Conservation (phyloP, 306 rosid species). For the Canavalia ensiformis region DNA sequence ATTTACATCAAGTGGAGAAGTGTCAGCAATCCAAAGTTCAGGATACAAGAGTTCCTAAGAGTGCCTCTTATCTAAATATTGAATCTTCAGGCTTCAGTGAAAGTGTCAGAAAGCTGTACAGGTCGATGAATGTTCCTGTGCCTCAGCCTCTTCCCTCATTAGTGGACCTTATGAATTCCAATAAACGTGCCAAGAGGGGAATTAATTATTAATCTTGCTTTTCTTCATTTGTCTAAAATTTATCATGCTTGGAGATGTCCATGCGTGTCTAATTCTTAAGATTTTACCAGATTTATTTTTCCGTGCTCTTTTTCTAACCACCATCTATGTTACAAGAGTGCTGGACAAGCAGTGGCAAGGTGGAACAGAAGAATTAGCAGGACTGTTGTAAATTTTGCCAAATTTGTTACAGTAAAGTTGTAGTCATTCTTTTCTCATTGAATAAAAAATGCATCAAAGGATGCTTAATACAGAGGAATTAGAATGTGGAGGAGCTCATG, state of each 20-base stretch:
- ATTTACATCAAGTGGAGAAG: slow-evolving; percentile 35
- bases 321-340: background rate
- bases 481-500: slow-evolving; percentile 26
- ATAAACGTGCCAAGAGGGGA: slow-evolving; percentile 70
- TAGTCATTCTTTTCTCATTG: slow-evolving; percentile 22
- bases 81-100: slow-evolving; percentile 68
- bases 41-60: slow-evolving; percentile 47
- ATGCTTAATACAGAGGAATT: slow-evolving; percentile 32
- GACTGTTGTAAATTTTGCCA: slow-evolving; percentile 17
- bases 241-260: slow-evolving; percentile 26
- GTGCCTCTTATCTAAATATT: slow-evolving; percentile 45
- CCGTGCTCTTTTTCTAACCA: slow-evolving; percentile 27
- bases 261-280: slow-evolving; percentile 20
- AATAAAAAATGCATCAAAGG: slow-evolving; percentile 46
- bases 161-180: slow-evolving; percentile 62
- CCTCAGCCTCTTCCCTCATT: slow-evolving; percentile 86
- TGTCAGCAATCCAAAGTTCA: slow-evolving; percentile 48
- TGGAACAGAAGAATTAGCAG: slow-evolving; percentile 39
- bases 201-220: slow-evolving; percentile 32
- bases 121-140: slow-evolving; percentile 76
- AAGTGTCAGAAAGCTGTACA: slow-evolving; percentile 63
- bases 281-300: slow-evolving; percentile 32
- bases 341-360: slow-evolving; percentile 33
- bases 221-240: slow-evolving; percentile 10
- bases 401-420: slow-evolving; percentile 4